Base-by-base conservation (phyloP, 768 basidiomycete species). In the Scleroderma bovista region DNA sequence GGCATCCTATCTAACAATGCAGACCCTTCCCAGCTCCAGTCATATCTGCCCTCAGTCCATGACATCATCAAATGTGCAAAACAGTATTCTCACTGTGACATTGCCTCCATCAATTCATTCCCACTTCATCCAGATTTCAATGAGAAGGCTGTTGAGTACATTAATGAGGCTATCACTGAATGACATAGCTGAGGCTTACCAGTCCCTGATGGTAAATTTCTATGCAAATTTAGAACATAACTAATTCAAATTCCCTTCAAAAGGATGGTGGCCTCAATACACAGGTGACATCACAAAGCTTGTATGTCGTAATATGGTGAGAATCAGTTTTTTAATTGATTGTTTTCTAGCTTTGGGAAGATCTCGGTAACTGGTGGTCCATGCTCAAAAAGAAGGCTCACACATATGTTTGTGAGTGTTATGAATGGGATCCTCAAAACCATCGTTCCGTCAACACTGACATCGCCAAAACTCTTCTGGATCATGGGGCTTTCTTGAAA, bases 301-400 rank as follows among this genome's bases (percentile, higher is more conserved):
- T 10, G 37, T 38, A 38, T n/a, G 37, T n/a, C n/a, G n/a, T n/a
- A n/a, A n/a, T n/a, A n/a, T n/a, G n/a, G n/a, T n/a, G n/a, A n/a
- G 2, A n/a, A 2, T 38, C 10, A 10, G 17, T 9, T 17, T n/a
- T n/a, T n/a, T n/a, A n/a, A n/a, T n/a, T n/a, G n/a, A n/a, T n/a
- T n/a, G n/a, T n/a, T n/a, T n/a, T n/a, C n/a, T 9, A 51, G 46
- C 46, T 43, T 6, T 53, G 48, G 44, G 38, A 53, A 34, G 52
- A 53, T 16, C 32, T 53, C 9, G 9, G 9, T 29, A 29, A 29
- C 9, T 29, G 26, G 26, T 9, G 9, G 4, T 29, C 26, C 9
- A 29, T 29, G 26, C 26, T 29, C 26, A 29, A 9, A 29, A 29
- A 29, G 26, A 29, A 29, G 9, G 26, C 26, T 5, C 26, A 29